These are phyloP conservation scores for Aspergillus quadricinctus DNA, from an alignment of 2,329 filamentous ascomycete genomes.

Conservation along the genomic window DNA sequence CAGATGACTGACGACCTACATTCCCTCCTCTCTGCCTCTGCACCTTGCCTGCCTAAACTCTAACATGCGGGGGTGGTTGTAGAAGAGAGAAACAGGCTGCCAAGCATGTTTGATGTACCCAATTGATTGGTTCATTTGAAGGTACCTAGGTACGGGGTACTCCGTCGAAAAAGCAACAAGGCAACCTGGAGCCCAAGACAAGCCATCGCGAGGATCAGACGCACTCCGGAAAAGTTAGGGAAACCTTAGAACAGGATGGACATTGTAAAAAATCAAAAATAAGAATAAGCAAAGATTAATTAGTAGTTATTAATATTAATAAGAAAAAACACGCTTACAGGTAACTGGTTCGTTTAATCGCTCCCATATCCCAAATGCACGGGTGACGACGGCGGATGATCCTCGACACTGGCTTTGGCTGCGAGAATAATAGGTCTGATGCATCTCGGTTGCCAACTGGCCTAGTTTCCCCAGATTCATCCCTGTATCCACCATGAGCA, in stretches of 20 bases:
- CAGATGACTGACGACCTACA: neutral
- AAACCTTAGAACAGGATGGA: neutral
- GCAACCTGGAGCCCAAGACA: neutral
- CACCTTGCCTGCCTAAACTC: slow-evolving; percentile 3
- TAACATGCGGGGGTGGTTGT: slow-evolving; percentile 3
- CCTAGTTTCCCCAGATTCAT: slow-evolving; percentile 1
- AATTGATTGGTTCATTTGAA: slow-evolving; percentile 5
- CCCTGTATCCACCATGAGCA: neutral
- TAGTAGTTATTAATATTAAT: neutral
- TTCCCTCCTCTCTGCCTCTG: neutral
- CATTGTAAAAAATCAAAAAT: neutral
- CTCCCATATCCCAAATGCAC: slow-evolving; percentile 3
- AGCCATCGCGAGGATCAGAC: neutral
- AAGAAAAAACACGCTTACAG: neutral
- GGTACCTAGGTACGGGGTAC: neutral
- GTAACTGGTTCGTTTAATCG: neutral
- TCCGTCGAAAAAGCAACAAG: slow-evolving; percentile 1
- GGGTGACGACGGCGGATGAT: slow-evolving; percentile 9
- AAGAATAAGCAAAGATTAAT: slow-evolving; percentile 1
- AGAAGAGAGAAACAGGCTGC: neutral
- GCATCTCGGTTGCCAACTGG: neutral
- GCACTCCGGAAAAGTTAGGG: neutral
- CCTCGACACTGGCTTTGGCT: slow-evolving; percentile 3
- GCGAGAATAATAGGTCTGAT: neutral
- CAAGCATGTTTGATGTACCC: slow-evolving; percentile 1